A percentile compares a stretch with the other conserved stretches of the same genome.
These are phyloP conservation scores for Trifolium pratense DNA, from an alignment of 306 rosid species.

Conservation along the genomic window DNA sequence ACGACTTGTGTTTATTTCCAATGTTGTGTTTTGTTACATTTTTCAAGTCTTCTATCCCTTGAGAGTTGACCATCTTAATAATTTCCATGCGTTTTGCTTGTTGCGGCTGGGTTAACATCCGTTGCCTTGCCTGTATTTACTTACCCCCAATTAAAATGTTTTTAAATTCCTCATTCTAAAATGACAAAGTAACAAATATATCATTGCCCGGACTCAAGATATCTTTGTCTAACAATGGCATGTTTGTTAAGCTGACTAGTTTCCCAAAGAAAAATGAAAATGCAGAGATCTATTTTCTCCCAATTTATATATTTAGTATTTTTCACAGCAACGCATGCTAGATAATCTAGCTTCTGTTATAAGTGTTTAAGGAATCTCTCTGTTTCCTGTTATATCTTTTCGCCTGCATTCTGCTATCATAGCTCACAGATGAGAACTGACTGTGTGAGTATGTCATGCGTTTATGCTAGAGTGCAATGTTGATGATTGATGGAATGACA, in stretches of 20 bases:
- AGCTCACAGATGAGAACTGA: slow-evolving; percentile 24
- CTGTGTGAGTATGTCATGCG: slow-evolving; percentile 16
- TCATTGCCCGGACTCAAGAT: not conserved
- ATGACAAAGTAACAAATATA: not conserved
- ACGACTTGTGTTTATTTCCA: not conserved
- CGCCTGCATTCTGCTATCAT: slow-evolving; percentile 10
- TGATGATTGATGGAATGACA: slow-evolving; percentile 17
- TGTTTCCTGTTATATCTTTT: slow-evolving; percentile 14
- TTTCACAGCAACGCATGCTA: not conserved
- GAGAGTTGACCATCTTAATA: not conserved
- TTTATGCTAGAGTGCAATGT: slow-evolving; percentile 22
- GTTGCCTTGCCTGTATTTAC: not conserved
- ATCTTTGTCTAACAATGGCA: slow-evolving; percentile 14
- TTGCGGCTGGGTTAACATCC: slow-evolving; percentile 1
- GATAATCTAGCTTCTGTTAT: slow-evolving; percentile 15
- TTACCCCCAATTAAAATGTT: not conserved
- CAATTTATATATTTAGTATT: not conserved
- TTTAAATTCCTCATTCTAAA: not conserved
- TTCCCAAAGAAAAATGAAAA: not conserved
- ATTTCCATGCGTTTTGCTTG: not conserved
- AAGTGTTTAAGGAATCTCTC: slow-evolving; percentile 25
- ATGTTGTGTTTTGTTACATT: not conserved
- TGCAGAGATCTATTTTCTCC: not conserved
- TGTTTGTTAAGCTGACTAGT: not conserved
- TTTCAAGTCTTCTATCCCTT: not conserved